Evolutionary conservation across 768 basidiomycete genomes (phyloP), one percentile per base, ranked within the genome.

Genomic region (Pisolithus albus): DNA sequence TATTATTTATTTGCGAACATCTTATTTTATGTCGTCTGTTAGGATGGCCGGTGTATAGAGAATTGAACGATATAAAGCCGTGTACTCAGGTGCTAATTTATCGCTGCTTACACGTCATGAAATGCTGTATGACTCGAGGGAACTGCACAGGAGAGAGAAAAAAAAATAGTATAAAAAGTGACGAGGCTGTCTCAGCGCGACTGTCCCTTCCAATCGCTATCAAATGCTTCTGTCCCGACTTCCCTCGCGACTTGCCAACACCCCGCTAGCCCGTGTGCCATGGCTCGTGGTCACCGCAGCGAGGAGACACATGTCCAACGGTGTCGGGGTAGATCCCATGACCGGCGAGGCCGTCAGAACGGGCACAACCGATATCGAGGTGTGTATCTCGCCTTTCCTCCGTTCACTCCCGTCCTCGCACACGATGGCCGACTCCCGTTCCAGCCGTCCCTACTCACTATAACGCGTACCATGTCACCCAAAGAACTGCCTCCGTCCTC

Each of bases 401-500:
- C 11, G 34, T 34, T 5, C 28, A 4, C 18, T 30, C 34, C 36
- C 7, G 26, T 42, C 13, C 26, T 13, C 46, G 16, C 44, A 18
- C 5, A 28, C 49, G 32, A 46, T 42, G 5, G 37, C 51, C 32
- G 45, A 21, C 49, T 38, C 46, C 34, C 37, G 18, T 41, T 24
- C 4, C 53, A 88, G 86, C 72, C 77, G 41, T 74, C 76, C 1
- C 65, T 68, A 40, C 75, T 88, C 39, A 70, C 80, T 53, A 59
- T 86, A 23, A 68, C 63, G 9, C 67, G 63, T 45, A 83, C 74
- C 30, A 18, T 65, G 19, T 75, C 71, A 24, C 89, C 86, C 0
- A 80, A 80, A 56, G 67, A 75, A 7, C 72, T 80, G 6, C 89
- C 92, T 2, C 76, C 82, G 0, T 74, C 83, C 10, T 78, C 82